phyloP scores from a whole-genome alignment of 1,284 basidiomycete species.

The Austroboletus niveus region DNA sequence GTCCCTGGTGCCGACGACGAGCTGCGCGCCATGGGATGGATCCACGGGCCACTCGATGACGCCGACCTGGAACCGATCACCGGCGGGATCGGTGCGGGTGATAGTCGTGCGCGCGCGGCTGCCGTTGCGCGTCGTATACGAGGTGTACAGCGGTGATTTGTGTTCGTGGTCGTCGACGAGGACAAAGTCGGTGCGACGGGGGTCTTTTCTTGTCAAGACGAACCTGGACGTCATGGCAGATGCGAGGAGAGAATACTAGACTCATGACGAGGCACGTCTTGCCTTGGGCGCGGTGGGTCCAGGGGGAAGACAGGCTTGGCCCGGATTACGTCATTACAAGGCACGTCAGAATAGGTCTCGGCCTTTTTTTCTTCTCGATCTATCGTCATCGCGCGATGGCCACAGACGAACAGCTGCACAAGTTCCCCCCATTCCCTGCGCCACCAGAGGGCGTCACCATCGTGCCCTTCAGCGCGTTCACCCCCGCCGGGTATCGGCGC shows the following conservation, averaged over 20 bases:
- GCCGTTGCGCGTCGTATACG: constrained; percentile 20
- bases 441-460: constrained; percentile 39
- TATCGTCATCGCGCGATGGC: not conserved
- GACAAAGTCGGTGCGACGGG: constrained; percentile 25
- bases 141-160: constrained; percentile 14
- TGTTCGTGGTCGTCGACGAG: not conserved
- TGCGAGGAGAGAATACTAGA: not conserved
- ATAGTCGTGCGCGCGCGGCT: constrained; percentile 24
- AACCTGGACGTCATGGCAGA: constrained; percentile 24
- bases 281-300: not conserved
- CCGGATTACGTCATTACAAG: too few species aligned
- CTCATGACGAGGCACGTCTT: not conserved
- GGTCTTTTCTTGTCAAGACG: constrained; percentile 25
- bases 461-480: constrained; percentile 44
- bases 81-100: constrained; percentile 18
- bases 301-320: not conserved
- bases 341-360: too few species aligned
- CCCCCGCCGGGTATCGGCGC: constrained; percentile 32
- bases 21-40: not conserved
- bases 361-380: not conserved
- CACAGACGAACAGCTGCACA: not conserved
- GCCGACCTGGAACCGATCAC: constrained; percentile 28
- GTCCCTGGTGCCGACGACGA: constrained; percentile 28
- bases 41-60: constrained; percentile 30
- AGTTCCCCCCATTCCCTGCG: constrained; percentile 48